Evolutionary conservation across 805 yeast species (phyloP).

Genomic region (Cyberlindnera xishuangbannaensis): DNA sequence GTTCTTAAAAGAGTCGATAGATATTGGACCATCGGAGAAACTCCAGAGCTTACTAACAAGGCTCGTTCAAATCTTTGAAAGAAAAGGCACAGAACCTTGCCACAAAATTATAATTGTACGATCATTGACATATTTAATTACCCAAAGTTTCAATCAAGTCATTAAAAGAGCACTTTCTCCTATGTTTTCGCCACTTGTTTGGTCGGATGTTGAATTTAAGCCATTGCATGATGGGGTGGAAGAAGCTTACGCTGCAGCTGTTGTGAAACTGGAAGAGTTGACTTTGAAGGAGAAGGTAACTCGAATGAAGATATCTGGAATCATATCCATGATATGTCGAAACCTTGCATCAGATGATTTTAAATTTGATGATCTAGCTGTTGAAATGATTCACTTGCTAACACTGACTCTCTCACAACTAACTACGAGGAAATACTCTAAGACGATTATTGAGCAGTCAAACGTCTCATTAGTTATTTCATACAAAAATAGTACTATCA

Average conservation of each 20-base stretch:
- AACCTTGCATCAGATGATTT: too few relatives aligned
- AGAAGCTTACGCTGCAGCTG: slow-evolving; percentile 2
- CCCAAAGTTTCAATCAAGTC: background rate
- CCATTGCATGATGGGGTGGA: slow-evolving; percentile 2
- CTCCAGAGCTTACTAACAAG: slow-evolving; percentile 10
- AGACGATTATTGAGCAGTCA: slow-evolving; percentile 26
- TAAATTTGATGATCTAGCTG: too few relatives aligned
- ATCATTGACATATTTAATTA: slow-evolving; percentile 3
- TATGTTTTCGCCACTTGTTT: slow-evolving; percentile 15
- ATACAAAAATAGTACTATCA: background rate
- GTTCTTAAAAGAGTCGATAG: background rate
- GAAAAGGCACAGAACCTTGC: slow-evolving; percentile 1
- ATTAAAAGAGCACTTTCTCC: slow-evolving; percentile 11
- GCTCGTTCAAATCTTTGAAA: slow-evolving; percentile 14
- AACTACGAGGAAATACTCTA: slow-evolving; percentile 35
- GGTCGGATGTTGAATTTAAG: slow-evolving; percentile 10
- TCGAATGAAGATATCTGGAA: slow-evolving; percentile 1
- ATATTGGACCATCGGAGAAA: slow-evolving; percentile 1
- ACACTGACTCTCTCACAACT: slow-evolving; percentile 30
- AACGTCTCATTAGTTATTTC: slow-evolving; percentile 4
- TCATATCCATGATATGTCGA: too few relatives aligned
- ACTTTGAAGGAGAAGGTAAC: slow-evolving; percentile 7
- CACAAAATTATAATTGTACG: slow-evolving; percentile 5
- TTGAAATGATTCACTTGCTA: too few relatives aligned
- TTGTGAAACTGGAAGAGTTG: background rate